Evolutionary conservation across 257 asterid genomes (phyloP), one percentile per base, ranked within the genome.

Genomic region (Salvia hispanica): DNA sequence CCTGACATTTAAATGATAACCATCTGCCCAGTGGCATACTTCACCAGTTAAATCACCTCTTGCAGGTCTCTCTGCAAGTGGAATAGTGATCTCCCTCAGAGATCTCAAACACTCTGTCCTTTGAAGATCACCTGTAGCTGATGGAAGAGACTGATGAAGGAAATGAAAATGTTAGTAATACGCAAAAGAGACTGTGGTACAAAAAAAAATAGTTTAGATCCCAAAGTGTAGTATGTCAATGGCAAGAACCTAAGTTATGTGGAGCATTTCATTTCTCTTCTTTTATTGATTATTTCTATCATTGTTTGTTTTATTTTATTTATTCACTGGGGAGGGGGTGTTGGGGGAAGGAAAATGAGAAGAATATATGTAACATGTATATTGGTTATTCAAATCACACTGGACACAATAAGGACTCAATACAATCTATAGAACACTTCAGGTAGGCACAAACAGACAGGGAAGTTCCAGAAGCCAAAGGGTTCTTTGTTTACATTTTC

Each of bases 21-120:
- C 99, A 85, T 93, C 99, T 34, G 97, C 99, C 96, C 96, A 93
- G 71, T 93, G 99, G 77, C 96, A 90, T 71, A 93, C 80, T 91
- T 93, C 99, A 80, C 97, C 99, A 62, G 99, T 93, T 84, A 93
- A 83, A 77, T 93, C 99, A 66, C 99, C 97, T 72, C 97, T 87
- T 58, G 95, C 95, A 72, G 99, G 95, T 74, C 99, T 89, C 84
- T 93, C 97, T 47, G 96, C 96, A 58, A 93, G 91, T 71, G 92
- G 90, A 70, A 74, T 65, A 64, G 96, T 85, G 74, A 93, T 75
- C 74, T 93, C 97, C 78, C 87, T 85, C 67, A 93, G 76, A 33
- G 95, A 86, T 85, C 88, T 93, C 80, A 93, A 82, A 74, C 96
- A 88, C 55, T 93, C 97, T 14, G 91, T 85, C 66, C 99, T 84